Conservation (phyloP, 805 yeast genomes). For the Saccharomycopsis schoenii region DNA sequence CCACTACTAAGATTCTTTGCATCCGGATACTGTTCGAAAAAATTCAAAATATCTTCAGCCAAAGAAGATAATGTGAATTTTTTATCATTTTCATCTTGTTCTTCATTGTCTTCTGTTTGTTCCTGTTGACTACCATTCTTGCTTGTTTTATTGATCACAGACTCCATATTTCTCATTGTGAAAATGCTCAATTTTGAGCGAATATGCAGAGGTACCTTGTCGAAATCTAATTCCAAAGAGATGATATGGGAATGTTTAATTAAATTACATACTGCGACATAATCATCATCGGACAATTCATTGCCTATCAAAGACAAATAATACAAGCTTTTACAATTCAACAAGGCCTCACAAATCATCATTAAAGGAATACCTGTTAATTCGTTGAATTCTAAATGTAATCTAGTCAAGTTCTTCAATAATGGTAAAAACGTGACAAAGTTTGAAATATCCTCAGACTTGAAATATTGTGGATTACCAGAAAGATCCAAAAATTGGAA, state of each 20-base stretch:
- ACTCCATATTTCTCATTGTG: conserved; percentile 74
- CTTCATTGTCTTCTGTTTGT: conserved; percentile 1
- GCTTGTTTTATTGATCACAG: conserved; percentile 28
- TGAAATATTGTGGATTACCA: conserved; percentile 58
- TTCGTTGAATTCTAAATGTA: conserved; percentile 64
- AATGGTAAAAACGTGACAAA: conserved; percentile 39
- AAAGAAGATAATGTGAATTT: conserved; percentile 8
- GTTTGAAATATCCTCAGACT: conserved; percentile 5
- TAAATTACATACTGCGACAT: conserved; percentile 30
- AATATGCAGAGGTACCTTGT: conserved; percentile 43
- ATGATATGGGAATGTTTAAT: conserved; percentile 53
- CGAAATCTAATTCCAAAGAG: conserved; percentile 57
- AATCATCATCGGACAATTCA: conserved; percentile 52
- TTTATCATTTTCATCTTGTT: background rate
- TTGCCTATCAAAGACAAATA: conserved; percentile 68
- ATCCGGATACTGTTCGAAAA: background rate
- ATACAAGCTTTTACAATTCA: conserved; percentile 54
- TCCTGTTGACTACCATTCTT: conserved; percentile 9
- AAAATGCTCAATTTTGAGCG: conserved; percentile 63
- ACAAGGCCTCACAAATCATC: conserved; percentile 60
- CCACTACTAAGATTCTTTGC: background rate
- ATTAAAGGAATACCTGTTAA: conserved; percentile 46
- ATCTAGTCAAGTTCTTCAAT: conserved; percentile 51
- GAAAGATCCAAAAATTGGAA: conserved; percentile 71
- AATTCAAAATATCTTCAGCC: conserved; percentile 11